Evolutionary conservation across 116 monocot species (phyloP), one percentile per base, ranked within the genome.

Genomic region (Phalaenopsis hybrid): DNA sequence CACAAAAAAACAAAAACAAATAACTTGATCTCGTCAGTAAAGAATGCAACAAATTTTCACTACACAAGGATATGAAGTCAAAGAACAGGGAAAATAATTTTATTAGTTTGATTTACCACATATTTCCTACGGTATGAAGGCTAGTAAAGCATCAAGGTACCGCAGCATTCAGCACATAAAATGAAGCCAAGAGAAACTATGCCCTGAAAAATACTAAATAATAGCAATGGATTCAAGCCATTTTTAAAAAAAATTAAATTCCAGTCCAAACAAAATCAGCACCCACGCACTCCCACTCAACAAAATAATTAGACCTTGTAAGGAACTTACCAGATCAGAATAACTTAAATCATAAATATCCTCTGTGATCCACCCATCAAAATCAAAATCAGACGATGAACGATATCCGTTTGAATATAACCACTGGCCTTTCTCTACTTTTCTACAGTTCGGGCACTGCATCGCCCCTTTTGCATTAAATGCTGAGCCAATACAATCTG

Each of bases 401-500:
- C 50, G 79, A 51, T 67, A 23, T 46, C 82, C 85, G 82, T 86
- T 79, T 82, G 82, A 82, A 86, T 79, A 86, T 7, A 86, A 67
- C 86, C 86, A 86, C 8, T 49, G 78, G 17, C 86, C 86, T 34
- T 79, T 79, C 74, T 86, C 85, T 15, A 85, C 78, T 73, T 85
- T 85, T 57, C 81, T 78, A 58, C 85, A 85, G 77, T 85, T 85
- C n/a, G 86, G 86, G 76, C 86, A 86, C 73, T 86, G 86, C 86
- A 86, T 86, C 8, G 45, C 50, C 4, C 86, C 86, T 75, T 86
- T 86, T 49, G 86, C 82, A 82, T 86, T 86, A 61, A 86, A 86
- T 86, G 86, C 86, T 43, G 86, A 86, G n/a, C 86, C 86, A 80
- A 86, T 86, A 74, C 86, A 86, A 82, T 86, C 86, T 86, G 86